These are phyloP conservation scores for Trametes punicea DNA, from an alignment of 768 basidiomycete genomes.

Conservation along the genomic window DNA sequence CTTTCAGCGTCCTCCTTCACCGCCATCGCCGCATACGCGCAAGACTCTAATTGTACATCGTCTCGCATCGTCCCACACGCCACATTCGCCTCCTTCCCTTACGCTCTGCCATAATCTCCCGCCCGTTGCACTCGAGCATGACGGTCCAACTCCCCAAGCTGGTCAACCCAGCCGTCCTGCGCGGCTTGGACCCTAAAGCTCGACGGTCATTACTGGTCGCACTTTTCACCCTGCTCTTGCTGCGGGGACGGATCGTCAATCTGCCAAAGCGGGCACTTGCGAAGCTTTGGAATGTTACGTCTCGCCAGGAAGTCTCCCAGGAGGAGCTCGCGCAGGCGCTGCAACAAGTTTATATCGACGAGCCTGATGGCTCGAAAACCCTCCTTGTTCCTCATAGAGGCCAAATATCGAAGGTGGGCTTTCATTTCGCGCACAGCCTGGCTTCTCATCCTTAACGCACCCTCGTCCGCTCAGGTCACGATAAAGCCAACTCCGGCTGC, in stretches of 20 bases:
- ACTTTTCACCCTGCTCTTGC: constrained; percentile 45
- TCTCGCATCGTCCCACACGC: neutral
- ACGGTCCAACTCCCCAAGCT: constrained; percentile 10
- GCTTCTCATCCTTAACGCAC: neutral
- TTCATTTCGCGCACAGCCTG: neutral
- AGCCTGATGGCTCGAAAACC: constrained; percentile 55
- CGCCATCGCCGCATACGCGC: neutral
- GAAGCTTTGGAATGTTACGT: constrained; percentile 28
- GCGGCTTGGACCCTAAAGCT: constrained; percentile 7
- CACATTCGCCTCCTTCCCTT: neutral
- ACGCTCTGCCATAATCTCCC: neutral
- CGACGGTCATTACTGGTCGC: constrained; percentile 39
- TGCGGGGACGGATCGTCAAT: constrained; percentile 44
- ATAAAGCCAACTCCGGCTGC: constrained; percentile 42
- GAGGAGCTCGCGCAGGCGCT: constrained; percentile 47
- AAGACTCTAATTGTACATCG: neutral
- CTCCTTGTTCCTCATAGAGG: constrained; percentile 68
- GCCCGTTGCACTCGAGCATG: neutral
- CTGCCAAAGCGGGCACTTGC: constrained; percentile 33
- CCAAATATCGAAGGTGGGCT: constrained; percentile 56
- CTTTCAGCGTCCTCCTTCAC: neutral
- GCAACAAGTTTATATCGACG: constrained; percentile 61
- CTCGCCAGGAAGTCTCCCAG: constrained; percentile 14
- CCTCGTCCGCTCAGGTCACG: neutral
- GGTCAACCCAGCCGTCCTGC: neutral